Base-by-base conservation (phyloP, 306 rosid genomes). In the Dryas octopetala region DNA sequence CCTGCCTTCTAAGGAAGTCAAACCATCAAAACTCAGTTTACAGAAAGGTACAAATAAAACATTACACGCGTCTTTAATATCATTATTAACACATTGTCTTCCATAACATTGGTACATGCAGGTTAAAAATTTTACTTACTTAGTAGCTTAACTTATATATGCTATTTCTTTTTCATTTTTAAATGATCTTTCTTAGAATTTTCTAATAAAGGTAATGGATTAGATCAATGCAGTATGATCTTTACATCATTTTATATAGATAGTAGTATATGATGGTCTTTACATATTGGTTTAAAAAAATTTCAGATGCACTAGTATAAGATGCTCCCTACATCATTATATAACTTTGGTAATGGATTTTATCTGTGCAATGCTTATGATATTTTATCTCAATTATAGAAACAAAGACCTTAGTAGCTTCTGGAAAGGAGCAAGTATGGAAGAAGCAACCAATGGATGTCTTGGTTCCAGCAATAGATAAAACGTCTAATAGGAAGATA, bases 371-470 rank as follows among this genome's bases (percentile, higher is more conserved):
- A n/a, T 48, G 77, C 61, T 32, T 66, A 17, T 49, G 73, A 68
- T 41, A 38, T 28, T 68, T 2, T 40, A 50, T 71, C n/a, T 67
- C 48, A 62, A 40, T 51, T 55, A 71, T 61, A 81, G 86, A 77
- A 49, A 73, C 53, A 64, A 64, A 55, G 70, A 60, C 51, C 78
- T 55, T 15, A 13, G 54, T 75, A 71, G 82, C 81, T 45, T 72
- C 78, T 76, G 2, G 23, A 15, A 78, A 68, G 71, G 79, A 77
- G 70, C 54, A 68, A 73, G 55, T 44, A 15, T 11, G 1, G 28
- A 67, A 49, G 32, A 76, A 76, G 43, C 44, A 41, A 55, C 63
- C 32, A 48, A 26, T 5, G 44, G 70, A 76, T 75, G 61, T 38
- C 54, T 46, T 46, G 12, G n/a, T 58, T 79, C 66, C 32, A 67